Conservation (phyloP, 805 yeast species). For the Cephaloascus fragrans region DNA sequence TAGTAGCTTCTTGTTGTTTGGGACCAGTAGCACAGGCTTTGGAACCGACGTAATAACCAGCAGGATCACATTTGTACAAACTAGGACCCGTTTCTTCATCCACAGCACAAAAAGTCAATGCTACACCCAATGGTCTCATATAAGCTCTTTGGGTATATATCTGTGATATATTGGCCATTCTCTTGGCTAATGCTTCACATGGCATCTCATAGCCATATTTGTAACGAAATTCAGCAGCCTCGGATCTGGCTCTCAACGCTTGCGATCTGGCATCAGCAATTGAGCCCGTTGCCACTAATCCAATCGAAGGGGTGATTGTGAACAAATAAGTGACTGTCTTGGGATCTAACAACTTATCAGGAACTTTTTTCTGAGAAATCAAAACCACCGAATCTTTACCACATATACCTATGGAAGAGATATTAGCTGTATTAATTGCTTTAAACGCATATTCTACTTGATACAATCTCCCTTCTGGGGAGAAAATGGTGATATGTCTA, state of each 20-base stretch:
- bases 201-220: constrained; percentile 97
- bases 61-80: constrained; percentile 91
- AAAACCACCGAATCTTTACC: constrained; percentile 84
- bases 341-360: constrained; percentile 89
- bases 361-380: constrained; percentile 91
- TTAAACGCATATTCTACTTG: constrained; percentile 98
- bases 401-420: constrained; percentile 79
- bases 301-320: constrained; percentile 70
- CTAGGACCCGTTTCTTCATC: constrained; percentile 90
- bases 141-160: constrained; percentile 96
- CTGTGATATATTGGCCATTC: constrained; percentile 94
- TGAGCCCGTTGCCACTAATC: constrained; percentile 90
- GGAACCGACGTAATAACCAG: constrained; percentile 88
- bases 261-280: constrained; percentile 92
- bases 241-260: constrained; percentile 86
- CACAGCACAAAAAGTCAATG: constrained; percentile 76
- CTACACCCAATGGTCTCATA: constrained; percentile 97
- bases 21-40: constrained; percentile 95
- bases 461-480: constrained; percentile 95
- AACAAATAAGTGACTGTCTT: constrained; percentile 80
- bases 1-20: constrained; percentile 91
- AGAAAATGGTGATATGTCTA: constrained; percentile 96
- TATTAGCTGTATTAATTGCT: constrained; percentile 87
- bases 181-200: constrained; percentile 80
- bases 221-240: constrained; percentile 91